These are phyloP conservation scores for Aspergillus sclerotioniger DNA, from an alignment of 495 filamentous ascomycete species.

Conservation along the genomic window DNA sequence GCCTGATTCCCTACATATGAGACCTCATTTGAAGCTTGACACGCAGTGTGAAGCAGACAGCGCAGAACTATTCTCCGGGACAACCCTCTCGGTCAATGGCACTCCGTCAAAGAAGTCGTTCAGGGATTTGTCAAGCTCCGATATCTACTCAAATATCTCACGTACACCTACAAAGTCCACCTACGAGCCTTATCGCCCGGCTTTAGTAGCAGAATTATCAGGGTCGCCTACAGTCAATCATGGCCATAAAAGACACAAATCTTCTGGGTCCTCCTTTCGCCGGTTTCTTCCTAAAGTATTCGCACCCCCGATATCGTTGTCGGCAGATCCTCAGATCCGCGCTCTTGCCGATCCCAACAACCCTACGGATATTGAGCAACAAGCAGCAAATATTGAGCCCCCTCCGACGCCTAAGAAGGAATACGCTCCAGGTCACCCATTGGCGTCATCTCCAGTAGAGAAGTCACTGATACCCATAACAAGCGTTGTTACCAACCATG, in stretches of 20 bases:
- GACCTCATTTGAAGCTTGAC: constrained; percentile 33
- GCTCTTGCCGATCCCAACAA: constrained; percentile 36
- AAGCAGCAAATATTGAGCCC: constrained; percentile 12
- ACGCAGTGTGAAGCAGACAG: constrained; percentile 29
- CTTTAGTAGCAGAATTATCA: constrained; percentile 25
- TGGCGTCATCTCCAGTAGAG: constrained; percentile 1
- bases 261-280: constrained; percentile 38
- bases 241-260: constrained; percentile 36
- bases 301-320: constrained; percentile 32
- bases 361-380: constrained; percentile 32
- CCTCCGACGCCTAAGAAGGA: constrained; percentile 2
- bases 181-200: constrained; percentile 16
- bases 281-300: constrained; percentile 40
- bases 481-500: background rate
- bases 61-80: constrained; percentile 31
- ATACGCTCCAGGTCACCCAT: background rate
- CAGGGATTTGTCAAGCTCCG: constrained; percentile 22
- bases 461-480: constrained; percentile 6
- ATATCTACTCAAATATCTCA: constrained; percentile 23
- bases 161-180: constrained; percentile 34
- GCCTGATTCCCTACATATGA: constrained; percentile 32
- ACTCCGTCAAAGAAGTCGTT: constrained; percentile 25
- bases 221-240: constrained; percentile 18
- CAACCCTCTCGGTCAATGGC: constrained; percentile 30
- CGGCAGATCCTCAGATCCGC: constrained; percentile 43